A percentile compares a stretch with the other conserved stretches of the same genome.
Evolutionary conservation across 768 basidiomycete species (phyloP).

Genomic region (Naganishia randhawae): DNA sequence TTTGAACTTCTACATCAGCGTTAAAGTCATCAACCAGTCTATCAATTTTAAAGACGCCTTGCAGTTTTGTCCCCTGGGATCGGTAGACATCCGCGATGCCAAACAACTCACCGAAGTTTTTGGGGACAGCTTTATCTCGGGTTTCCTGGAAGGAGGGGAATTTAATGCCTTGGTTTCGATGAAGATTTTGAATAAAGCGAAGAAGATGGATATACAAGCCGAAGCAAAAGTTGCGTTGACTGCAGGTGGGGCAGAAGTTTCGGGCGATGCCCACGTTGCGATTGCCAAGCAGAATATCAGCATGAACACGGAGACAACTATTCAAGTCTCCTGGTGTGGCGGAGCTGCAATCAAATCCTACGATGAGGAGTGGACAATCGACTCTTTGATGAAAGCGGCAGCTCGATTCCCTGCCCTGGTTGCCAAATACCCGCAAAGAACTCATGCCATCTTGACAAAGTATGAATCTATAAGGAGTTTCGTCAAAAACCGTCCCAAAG

Average conservation of each 20-base stretch:
- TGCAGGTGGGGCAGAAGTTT: neutral
- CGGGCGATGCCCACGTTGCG: neutral
- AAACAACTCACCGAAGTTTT: neutral
- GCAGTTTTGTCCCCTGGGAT: neutral
- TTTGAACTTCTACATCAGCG: constrained; percentile 5
- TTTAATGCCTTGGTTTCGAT: constrained; percentile 1
- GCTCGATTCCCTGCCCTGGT: neutral
- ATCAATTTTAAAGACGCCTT: neutral
- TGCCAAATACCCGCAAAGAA: neutral
- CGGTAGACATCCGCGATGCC: too few relatives aligned
- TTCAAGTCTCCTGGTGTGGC: neutral
- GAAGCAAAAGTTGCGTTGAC: constrained; percentile 5
- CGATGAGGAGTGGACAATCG: constrained; percentile 2
- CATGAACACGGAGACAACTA: constrained; percentile 5
- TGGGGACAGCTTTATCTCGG: constrained; percentile 3
- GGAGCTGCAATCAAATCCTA: neutral
- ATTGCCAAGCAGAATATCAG: constrained; percentile 2
- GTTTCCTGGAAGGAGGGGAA: constrained; percentile 9
- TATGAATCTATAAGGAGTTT: neutral
- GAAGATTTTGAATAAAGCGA: neutral
- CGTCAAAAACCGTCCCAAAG: neutral
- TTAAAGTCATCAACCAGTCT: constrained; percentile 1
- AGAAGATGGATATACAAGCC: neutral
- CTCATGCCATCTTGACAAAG: neutral
- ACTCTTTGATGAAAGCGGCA: neutral